Percentiles rank a stretch among this genome's conserved stretches.
phyloP scores from a whole-genome alignment of 176 grass and related monocot genomes.

The Oropetium thomaeum region DNA sequence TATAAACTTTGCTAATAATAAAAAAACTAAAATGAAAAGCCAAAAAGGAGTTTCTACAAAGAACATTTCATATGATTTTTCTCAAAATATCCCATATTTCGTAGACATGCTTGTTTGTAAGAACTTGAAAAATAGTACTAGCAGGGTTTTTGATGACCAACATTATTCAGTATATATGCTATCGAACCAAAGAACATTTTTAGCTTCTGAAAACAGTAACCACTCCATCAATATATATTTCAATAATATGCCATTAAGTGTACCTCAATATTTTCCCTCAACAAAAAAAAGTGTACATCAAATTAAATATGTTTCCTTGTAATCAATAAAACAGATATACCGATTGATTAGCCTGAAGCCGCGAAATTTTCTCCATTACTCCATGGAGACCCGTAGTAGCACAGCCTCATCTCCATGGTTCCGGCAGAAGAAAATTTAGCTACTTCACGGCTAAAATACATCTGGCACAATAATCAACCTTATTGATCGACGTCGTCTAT shows the following conservation, averaged over 20 bases:
- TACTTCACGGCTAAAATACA: conserved; percentile 78
- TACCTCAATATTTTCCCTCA: not conserved
- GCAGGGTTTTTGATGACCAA: not conserved
- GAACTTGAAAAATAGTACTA: not conserved
- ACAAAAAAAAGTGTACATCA: too few relatives aligned
- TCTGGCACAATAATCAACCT: conserved; percentile 5
- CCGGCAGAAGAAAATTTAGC: conserved; percentile 84
- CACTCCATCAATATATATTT: not conserved
- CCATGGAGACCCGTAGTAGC: not conserved
- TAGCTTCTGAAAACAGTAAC: not conserved
- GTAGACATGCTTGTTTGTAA: not conserved
- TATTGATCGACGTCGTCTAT: conserved; percentile 32
- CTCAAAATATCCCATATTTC: not conserved
- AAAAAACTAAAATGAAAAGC: not conserved
- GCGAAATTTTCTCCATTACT: conserved; percentile 78
- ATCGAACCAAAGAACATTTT: not conserved
- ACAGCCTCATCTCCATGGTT: not conserved
- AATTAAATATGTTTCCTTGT: too few relatives aligned
- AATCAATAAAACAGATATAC: too few relatives aligned
- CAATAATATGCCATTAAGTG: not conserved
- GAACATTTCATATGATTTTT: not conserved
- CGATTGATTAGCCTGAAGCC: not conserved
- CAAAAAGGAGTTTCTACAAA: not conserved
- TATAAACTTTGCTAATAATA: not conserved
- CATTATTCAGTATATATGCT: too few relatives aligned